Evolutionary conservation across 2,329 filamentous ascomycete genomes (phyloP).

Genomic region (Trichocomaceae sp.): DNA sequence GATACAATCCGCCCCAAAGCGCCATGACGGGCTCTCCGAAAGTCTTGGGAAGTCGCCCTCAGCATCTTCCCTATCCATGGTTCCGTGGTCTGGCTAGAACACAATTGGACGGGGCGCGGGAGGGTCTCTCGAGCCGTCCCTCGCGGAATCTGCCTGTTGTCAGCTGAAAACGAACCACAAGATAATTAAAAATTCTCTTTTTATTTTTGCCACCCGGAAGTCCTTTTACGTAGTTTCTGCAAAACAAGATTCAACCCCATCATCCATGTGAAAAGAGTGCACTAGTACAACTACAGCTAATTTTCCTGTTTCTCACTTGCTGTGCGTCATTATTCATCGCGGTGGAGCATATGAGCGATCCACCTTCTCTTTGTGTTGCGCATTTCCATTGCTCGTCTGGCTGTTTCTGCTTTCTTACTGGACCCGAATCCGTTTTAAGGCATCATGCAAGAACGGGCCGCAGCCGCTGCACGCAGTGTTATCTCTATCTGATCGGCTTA

Average conservation of each 20-base stretch:
- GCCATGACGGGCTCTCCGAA: not conserved
- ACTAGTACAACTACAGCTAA: not conserved
- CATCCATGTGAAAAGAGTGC: too few species aligned
- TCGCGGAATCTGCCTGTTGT: not conserved
- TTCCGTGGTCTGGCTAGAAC: not conserved
- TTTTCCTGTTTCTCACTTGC: not conserved
- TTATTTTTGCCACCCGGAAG: not conserved
- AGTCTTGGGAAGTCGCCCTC: not conserved
- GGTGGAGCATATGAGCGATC: not conserved
- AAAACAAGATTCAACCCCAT: not conserved
- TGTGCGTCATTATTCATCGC: conserved; percentile 1
- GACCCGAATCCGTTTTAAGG: not conserved
- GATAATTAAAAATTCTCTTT: not conserved
- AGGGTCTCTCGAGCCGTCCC: not conserved
- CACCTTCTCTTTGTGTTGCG: not conserved
- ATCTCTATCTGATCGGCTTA: not conserved
- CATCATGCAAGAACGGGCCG: conserved; percentile 8
- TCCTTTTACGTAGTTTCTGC: not conserved
- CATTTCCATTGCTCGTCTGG: not conserved
- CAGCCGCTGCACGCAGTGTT: conserved; percentile 6
- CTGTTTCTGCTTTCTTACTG: not conserved
- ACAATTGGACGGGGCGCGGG: not conserved
- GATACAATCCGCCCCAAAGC: not conserved
- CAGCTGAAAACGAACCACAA: not conserved
- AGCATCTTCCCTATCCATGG: not conserved